These are phyloP conservation scores for Alternaria triticina DNA, from an alignment of 2,329 filamentous ascomycete species.

Conservation along the genomic window DNA sequence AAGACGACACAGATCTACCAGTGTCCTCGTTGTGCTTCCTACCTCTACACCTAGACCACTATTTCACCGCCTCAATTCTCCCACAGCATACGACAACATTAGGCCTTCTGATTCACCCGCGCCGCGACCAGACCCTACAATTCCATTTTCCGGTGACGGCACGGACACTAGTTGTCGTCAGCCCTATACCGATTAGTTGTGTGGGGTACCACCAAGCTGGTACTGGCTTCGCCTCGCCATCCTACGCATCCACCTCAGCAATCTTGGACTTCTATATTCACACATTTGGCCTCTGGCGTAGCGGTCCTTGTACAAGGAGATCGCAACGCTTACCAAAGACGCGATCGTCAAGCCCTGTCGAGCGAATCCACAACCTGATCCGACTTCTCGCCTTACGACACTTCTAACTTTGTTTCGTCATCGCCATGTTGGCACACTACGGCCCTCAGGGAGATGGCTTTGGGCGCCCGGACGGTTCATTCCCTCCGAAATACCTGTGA, in stretches of 20 bases:
- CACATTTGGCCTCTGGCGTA: slow-evolving; percentile 11
- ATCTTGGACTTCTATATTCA: slow-evolving; percentile 15
- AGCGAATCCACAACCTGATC: slow-evolving; percentile 12
- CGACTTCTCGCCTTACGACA: slow-evolving; percentile 10
- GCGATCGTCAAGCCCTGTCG: slow-evolving; percentile 10
- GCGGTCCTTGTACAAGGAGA: background rate
- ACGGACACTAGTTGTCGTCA: slow-evolving; percentile 21
- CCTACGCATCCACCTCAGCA: slow-evolving; percentile 23
- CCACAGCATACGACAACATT: slow-evolving; percentile 7
- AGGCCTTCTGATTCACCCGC: slow-evolving; percentile 9
- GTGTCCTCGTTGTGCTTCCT: slow-evolving; percentile 12
- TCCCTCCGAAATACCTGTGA: slow-evolving; percentile 19
- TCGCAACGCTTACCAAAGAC: slow-evolving; percentile 12
- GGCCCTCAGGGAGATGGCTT: slow-evolving; percentile 14
- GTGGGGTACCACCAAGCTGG: slow-evolving; percentile 17
- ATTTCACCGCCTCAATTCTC: slow-evolving; percentile 19
- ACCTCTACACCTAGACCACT: background rate
- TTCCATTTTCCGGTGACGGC: slow-evolving; percentile 4
- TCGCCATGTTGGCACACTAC: slow-evolving; percentile 21
- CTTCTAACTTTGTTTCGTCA: slow-evolving; percentile 14
- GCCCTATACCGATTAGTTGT: slow-evolving; percentile 27
- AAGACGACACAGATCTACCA: slow-evolving; percentile 20
- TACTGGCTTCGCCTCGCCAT: slow-evolving; percentile 26
- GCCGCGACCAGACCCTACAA: slow-evolving; percentile 7
- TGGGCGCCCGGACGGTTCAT: slow-evolving; percentile 16